Percentiles rank a stretch among this genome's conserved stretches.
Conservation (phyloP, 441 rosid genomes). For the Manihot esculenta region DNA sequence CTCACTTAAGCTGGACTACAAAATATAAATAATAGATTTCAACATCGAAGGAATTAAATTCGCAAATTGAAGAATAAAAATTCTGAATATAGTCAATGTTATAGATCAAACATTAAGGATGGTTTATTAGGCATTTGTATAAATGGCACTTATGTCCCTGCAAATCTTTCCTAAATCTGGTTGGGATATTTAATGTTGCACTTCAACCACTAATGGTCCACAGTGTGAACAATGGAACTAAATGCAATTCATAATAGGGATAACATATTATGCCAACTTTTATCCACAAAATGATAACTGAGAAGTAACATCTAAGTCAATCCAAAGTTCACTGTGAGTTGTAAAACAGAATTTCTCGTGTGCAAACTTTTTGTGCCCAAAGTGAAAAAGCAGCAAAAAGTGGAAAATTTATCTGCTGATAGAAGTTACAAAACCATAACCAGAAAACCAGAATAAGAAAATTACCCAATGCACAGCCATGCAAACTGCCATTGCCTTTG, state of each 20-base stretch:
- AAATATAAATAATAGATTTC: not conserved
- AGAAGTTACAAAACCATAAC: not conserved
- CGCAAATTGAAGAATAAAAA: constrained; percentile 1
- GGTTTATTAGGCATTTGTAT: not conserved
- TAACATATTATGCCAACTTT: constrained; percentile 5
- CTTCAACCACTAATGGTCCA: not conserved
- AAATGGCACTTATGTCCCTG: not conserved
- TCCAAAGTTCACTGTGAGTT: not conserved
- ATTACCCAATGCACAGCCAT: constrained; percentile 57
- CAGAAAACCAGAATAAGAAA: constrained; percentile 18
- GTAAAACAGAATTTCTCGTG: not conserved
- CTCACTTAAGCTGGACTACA: not conserved
- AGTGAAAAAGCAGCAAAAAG: not conserved
- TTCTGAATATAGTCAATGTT: not conserved
- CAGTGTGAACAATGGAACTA: not conserved
- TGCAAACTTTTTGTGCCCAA: not conserved
- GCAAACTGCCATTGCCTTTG: constrained; percentile 54
- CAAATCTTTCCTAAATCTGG: not conserved
- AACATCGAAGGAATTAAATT: constrained; percentile 10
- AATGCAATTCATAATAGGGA: not conserved
- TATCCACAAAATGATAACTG: not conserved
- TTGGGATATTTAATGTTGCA: not conserved
- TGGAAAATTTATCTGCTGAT: not conserved
- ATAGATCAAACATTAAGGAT: not conserved
- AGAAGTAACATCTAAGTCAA: not conserved